Evolutionary conservation across 2,329 filamentous ascomycete genomes (phyloP), one percentile per base, ranked within the genome.

Genomic region (Aspergillus sp.): DNA sequence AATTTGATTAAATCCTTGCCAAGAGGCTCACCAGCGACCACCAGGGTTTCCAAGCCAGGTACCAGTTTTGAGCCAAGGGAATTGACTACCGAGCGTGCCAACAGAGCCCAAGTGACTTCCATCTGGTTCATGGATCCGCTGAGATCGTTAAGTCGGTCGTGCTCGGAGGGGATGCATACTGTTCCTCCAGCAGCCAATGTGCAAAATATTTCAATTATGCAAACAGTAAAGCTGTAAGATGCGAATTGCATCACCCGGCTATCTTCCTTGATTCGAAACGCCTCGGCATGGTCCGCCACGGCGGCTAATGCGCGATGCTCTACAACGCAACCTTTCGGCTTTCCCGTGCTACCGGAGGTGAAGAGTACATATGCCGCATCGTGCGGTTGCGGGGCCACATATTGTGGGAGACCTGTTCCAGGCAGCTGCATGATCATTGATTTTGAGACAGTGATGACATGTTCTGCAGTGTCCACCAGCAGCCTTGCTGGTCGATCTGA

Each of bases 271-370:
- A 41, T 51, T 44, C 80, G 74, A 0, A 56, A 26, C n/a, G 32
- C 47, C 12, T 3, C 17, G 4, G 17, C n/a, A 9, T 39, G 32
- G 2, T 22, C 24, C 4, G 11, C 32, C 5, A 41, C 8, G 13
- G 15, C 20, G 30, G 20, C 48, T 30, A 18, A 43, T 64, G 30
- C 63, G 42, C 76, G 71, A 74, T 96, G 91, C 2, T 84, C 88
- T 22, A 96, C 79, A 80, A 89, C 87, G 13, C 96, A 91, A 5
- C 91, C 91, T 73, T 96, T 96, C 1, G 91, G 91, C 50, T 90
- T 77, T 1, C 92, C 91, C 0, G 92, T 96, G 0, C 91, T 96
- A 8, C 92, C 92, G 8, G 87, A 90, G 52, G 86, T 90, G 71
- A 95, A 96, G 3, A 55, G 39, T 4, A 54, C 36, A 18, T 59